Conservation (phyloP, 2,329 filamentous ascomycete species). For the Hirsutella thompsonii region DNA sequence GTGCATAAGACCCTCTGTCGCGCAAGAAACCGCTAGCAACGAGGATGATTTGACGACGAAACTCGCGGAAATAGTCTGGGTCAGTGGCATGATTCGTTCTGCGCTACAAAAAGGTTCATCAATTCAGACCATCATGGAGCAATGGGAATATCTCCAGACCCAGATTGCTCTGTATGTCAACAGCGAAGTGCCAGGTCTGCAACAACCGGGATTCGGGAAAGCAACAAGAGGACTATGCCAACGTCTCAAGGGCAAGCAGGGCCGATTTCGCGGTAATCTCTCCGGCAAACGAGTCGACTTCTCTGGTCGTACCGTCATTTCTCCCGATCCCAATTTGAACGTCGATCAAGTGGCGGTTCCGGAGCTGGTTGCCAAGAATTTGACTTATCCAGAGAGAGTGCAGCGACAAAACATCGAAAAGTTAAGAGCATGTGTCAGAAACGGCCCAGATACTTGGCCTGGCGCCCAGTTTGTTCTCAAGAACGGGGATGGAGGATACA, state of each 20-base stretch:
- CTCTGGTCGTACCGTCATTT: conserved; percentile 94
- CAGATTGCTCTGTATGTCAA: conserved; percentile 98
- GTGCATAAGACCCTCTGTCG: conserved; percentile 85
- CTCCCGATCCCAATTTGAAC: conserved; percentile 84
- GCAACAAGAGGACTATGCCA: conserved; percentile 89
- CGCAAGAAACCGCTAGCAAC: conserved; percentile 83
- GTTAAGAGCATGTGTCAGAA: conserved; percentile 58
- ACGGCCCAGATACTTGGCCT: conserved; percentile 69
- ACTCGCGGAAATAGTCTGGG: conserved; percentile 89
- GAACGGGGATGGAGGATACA: conserved; percentile 53
- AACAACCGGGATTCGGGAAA: conserved; percentile 77
- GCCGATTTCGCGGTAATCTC: conserved; percentile 89
- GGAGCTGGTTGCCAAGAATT: conserved; percentile 80
- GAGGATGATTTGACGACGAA: conserved; percentile 97
- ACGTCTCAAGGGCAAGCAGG: conserved; percentile 91
- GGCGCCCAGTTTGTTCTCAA: conserved; percentile 77
- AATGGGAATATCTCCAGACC: conserved; percentile 93
- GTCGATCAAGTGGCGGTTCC: conserved; percentile 93
- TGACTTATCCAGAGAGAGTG: conserved; percentile 88
- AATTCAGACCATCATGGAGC: conserved; percentile 85
- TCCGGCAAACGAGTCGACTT: conserved; percentile 99
- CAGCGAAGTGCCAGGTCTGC: conserved; percentile 86
- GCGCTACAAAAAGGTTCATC: conserved; percentile 74
- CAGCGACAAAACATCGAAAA: conserved; percentile 78
- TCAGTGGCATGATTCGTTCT: conserved; percentile 75